Evolutionary conservation across 306 rosid genomes (phyloP).

Genomic region (Quercus glauca): DNA sequence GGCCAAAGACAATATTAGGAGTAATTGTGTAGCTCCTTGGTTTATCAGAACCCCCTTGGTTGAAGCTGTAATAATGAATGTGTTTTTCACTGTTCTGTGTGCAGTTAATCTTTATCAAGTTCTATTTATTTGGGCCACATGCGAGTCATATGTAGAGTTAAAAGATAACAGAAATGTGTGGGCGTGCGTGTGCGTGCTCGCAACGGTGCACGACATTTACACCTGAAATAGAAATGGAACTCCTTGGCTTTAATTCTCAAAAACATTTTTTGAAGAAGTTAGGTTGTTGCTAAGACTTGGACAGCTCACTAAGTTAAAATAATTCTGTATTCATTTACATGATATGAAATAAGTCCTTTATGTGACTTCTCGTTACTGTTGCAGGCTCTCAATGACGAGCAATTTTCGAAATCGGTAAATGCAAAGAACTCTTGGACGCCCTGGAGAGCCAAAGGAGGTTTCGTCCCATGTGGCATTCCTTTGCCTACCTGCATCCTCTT

Average conservation of each 20-base stretch:
- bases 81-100: too few species aligned
- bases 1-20: not conserved
- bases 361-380: not conserved
- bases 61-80: not conserved
- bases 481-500: not conserved
- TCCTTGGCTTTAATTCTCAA: too few species aligned
- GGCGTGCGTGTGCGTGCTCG: too few species aligned
- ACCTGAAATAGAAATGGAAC: too few species aligned
- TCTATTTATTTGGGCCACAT: slow-evolving; percentile 29
- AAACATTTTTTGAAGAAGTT: too few species aligned
- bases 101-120: too few species aligned
- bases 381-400: not conserved
- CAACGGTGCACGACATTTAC: too few species aligned
- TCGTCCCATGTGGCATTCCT: not conserved
- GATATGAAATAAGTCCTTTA: not conserved
- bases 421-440: not conserved
- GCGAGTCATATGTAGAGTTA: not conserved
- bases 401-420: not conserved
- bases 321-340: not conserved
- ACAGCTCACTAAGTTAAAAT: not conserved
- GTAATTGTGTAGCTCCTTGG: not conserved
- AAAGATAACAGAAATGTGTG: too few species aligned
- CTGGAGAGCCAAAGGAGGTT: not conserved
- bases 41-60: not conserved
- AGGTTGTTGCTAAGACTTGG: not conserved